Evolutionary conservation across 2,329 filamentous ascomycete genomes (phyloP).

Genomic region (Rhinocladiella mackenziei): DNA sequence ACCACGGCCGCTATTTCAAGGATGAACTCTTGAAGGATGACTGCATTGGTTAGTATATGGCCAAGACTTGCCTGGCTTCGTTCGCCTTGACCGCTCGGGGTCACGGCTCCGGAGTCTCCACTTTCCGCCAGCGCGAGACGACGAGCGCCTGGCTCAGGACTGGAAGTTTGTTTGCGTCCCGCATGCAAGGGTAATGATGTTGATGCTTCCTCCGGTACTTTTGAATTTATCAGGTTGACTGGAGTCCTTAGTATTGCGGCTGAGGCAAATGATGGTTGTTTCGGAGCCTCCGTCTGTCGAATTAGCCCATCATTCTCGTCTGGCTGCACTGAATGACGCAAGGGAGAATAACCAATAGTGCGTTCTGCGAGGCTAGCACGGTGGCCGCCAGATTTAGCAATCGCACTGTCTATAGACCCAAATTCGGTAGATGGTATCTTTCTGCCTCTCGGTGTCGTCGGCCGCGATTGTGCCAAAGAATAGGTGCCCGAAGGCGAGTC

Average conservation of each 20-base stretch:
- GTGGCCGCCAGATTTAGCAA: slow-evolving; percentile 13
- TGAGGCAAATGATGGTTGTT: slow-evolving; percentile 4
- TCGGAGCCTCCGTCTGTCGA: slow-evolving; percentile 1
- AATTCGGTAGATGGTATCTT: slow-evolving; percentile 14
- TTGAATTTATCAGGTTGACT: slow-evolving; percentile 11
- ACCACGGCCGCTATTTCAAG: slow-evolving; percentile 71
- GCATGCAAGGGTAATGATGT: slow-evolving; percentile 18
- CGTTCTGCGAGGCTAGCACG: slow-evolving; percentile 9
- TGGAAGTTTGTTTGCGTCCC: slow-evolving; percentile 14
- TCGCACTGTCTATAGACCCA: slow-evolving; percentile 20
- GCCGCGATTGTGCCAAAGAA: slow-evolving; percentile 8
- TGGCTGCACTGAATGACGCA: slow-evolving; percentile 6
- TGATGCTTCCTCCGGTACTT: slow-evolving; percentile 19
- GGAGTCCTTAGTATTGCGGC: slow-evolving; percentile 19
- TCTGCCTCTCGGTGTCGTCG: slow-evolving; percentile 16
- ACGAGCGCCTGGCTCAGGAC: slow-evolving; percentile 1
- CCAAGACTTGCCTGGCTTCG: slow-evolving; percentile 62
- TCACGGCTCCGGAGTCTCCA: slow-evolving; percentile 22
- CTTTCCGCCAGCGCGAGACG: slow-evolving; percentile 1
- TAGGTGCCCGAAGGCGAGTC: slow-evolving; percentile 6
- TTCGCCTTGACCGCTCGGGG: slow-evolving; percentile 16
- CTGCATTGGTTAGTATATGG: slow-evolving; percentile 73
- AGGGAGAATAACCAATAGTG: slow-evolving; percentile 13
- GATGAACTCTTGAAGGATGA: slow-evolving; percentile 75
- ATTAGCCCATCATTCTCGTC: slow-evolving; percentile 4